These are phyloP conservation scores for Coniosporium tulheliwenetii DNA, from an alignment of 2,329 filamentous ascomycete genomes.

Conservation along the genomic window DNA sequence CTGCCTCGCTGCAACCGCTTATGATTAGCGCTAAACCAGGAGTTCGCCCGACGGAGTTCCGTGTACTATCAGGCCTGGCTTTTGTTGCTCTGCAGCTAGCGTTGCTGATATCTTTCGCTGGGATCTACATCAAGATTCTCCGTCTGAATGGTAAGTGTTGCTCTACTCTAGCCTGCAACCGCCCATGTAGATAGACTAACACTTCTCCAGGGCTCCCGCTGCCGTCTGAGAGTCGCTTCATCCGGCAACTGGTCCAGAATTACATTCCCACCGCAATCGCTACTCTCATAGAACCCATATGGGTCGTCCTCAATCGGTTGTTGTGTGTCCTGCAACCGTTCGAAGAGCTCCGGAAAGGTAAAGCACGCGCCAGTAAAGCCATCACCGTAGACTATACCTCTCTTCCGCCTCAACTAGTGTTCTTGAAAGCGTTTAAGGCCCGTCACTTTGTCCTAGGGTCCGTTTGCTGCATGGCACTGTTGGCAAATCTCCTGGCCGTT, in stretches of 20 bases:
- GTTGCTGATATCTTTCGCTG: constrained; percentile 2
- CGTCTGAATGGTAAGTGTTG: too few species aligned
- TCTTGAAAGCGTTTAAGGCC: constrained; percentile 29
- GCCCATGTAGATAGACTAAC: too few species aligned
- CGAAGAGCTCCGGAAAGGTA: constrained; percentile 29
- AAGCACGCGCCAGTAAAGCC: constrained; percentile 14
- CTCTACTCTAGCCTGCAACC: too few species aligned
- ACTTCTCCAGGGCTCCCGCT: constrained; percentile 16
- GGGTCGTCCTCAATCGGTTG: constrained; percentile 37
- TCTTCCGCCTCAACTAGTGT: constrained; percentile 36
- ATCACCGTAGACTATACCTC: constrained; percentile 36
- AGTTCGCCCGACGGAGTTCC: constrained; percentile 1
- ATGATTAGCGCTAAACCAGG: constrained; percentile 1
- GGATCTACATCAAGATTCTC: constrained; percentile 1
- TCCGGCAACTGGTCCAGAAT: constrained; percentile 26
- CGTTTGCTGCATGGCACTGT: constrained; percentile 32
- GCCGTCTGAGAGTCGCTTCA: constrained; percentile 18
- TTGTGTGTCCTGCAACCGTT: constrained; percentile 41
- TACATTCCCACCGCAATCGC: constrained; percentile 40
- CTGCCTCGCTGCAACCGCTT: too few species aligned
- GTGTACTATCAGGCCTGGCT: neutral
- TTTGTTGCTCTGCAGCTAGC: constrained; percentile 5
- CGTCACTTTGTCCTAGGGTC: constrained; percentile 30
- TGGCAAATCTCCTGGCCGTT: constrained; percentile 38
- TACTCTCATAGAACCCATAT: constrained; percentile 41